Evolutionary conservation across 2,329 filamentous ascomycete species (phyloP).

Genomic region (Cercospora janseana): DNA sequence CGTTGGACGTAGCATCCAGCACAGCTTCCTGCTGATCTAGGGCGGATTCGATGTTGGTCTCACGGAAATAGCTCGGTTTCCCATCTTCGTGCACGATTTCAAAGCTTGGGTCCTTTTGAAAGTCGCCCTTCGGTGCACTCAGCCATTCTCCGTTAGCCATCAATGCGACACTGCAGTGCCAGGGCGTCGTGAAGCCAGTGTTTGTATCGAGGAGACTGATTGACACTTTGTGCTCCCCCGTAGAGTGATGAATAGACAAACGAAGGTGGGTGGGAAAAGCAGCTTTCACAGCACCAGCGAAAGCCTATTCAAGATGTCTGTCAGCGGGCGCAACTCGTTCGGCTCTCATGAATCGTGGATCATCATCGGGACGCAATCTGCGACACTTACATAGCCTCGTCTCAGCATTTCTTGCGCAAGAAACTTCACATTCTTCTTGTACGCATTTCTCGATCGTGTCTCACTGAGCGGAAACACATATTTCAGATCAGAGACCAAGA

Average conservation of each 20-base stretch:
- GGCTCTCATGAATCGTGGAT: background rate
- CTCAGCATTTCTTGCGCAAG: conserved; percentile 24
- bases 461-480: conserved; percentile 19
- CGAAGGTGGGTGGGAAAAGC: conserved; percentile 17
- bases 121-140: conserved; percentile 16
- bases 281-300: conserved; percentile 18
- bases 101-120: conserved; percentile 19
- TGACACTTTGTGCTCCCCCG: conserved; percentile 14
- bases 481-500: conserved; percentile 19
- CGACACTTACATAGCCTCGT: conserved; percentile 23
- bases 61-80: conserved; percentile 18
- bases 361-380: background rate
- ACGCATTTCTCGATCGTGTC: conserved; percentile 14
- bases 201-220: conserved; percentile 16
- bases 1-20: background rate
- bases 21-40: background rate
- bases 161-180: conserved; percentile 22
- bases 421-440: conserved; percentile 20
- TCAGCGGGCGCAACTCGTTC: background rate
- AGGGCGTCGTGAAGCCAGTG: conserved; percentile 20
- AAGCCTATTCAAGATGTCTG: conserved; percentile 9
- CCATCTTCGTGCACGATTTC: conserved; percentile 16
- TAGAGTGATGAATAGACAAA: conserved; percentile 17
- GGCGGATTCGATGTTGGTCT: conserved; percentile 5
- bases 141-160: conserved; percentile 26